These are phyloP conservation scores for Noccaea caerulescens DNA, from an alignment of 345 rosid genomes.

Conservation along the genomic window DNA sequence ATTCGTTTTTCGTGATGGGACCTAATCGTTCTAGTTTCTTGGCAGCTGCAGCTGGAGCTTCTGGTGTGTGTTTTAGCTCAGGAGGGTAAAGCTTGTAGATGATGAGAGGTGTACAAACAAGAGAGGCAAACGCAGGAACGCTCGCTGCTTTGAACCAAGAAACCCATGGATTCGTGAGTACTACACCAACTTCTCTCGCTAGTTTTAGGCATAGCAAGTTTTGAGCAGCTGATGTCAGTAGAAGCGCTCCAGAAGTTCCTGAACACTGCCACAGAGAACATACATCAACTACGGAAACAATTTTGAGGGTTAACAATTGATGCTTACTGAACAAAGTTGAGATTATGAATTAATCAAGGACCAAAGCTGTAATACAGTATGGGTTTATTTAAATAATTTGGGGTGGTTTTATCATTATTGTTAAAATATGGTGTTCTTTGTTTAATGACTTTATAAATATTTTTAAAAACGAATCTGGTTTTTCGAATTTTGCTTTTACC, in stretches of 20 bases:
- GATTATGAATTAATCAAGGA: too few species aligned
- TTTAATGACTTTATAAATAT: too few species aligned
- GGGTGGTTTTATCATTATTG: too few species aligned
- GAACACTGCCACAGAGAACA: slow-evolving; percentile 61
- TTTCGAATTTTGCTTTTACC: slow-evolving; percentile 44
- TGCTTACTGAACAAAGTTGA: too few species aligned
- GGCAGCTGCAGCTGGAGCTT: slow-evolving; percentile 92
- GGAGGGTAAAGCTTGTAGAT: slow-evolving; percentile 92
- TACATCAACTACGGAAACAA: background rate
- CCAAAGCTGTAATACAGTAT: too few species aligned
- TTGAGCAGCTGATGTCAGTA: slow-evolving; percentile 95
- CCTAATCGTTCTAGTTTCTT: slow-evolving; percentile 81
- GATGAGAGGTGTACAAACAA: slow-evolving; percentile 74
- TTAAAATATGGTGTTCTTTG: too few species aligned
- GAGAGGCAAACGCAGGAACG: slow-evolving; percentile 76
- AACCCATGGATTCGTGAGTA: slow-evolving; percentile 81
- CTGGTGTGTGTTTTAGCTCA: slow-evolving; percentile 86
- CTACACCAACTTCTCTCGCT: slow-evolving; percentile 91
- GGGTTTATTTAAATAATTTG: too few species aligned
- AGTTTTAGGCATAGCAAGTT: slow-evolving; percentile 90
- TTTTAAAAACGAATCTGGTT: background rate
- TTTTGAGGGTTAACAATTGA: too few species aligned
- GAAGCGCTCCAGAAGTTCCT: slow-evolving; percentile 85
- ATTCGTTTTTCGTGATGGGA: slow-evolving; percentile 76
- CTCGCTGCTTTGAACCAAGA: slow-evolving; percentile 93